phyloP scores from a whole-genome alignment of 2,329 filamentous ascomycete species.

The Pyricularia sp. region DNA sequence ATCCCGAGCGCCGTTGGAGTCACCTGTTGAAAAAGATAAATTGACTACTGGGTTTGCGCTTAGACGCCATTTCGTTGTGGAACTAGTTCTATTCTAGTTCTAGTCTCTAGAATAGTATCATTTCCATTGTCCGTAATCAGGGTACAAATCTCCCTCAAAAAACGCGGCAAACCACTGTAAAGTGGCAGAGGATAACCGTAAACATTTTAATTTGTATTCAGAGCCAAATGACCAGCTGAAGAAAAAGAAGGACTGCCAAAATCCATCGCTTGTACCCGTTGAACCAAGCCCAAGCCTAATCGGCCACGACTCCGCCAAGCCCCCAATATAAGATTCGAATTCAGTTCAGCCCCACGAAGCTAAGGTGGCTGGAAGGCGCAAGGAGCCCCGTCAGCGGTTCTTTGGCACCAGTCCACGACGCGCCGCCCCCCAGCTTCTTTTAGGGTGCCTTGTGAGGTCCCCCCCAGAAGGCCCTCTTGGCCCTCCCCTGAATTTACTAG shows the following conservation, averaged over 20 bases:
- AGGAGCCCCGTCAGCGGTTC: not conserved
- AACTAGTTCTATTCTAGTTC: too few species aligned
- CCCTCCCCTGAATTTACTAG: not conserved
- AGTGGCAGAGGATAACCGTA: not conserved
- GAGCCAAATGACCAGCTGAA: not conserved
- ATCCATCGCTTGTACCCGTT: not conserved
- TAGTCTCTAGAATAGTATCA: too few species aligned
- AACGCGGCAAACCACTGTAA: not conserved
- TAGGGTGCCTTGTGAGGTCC: not conserved
- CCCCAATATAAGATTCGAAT: not conserved
- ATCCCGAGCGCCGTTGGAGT: not conserved
- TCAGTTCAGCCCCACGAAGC: not conserved
- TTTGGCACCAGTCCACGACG: not conserved
- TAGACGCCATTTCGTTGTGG: not conserved
- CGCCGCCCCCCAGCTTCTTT: too few species aligned
- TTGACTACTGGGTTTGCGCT: not conserved
- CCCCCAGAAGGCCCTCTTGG: not conserved
- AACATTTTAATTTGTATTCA: not conserved
- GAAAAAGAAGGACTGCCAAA: not conserved
- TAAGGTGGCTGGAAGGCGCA: not conserved
- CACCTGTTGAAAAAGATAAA: not conserved
- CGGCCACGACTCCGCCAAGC: not conserved
- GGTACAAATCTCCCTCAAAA: too few species aligned
- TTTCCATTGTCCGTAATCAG: not conserved
- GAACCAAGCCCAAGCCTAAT: not conserved